phyloP scores from a whole-genome alignment of 2,329 filamentous ascomycete genomes.

The Epichloe coenophiala region DNA sequence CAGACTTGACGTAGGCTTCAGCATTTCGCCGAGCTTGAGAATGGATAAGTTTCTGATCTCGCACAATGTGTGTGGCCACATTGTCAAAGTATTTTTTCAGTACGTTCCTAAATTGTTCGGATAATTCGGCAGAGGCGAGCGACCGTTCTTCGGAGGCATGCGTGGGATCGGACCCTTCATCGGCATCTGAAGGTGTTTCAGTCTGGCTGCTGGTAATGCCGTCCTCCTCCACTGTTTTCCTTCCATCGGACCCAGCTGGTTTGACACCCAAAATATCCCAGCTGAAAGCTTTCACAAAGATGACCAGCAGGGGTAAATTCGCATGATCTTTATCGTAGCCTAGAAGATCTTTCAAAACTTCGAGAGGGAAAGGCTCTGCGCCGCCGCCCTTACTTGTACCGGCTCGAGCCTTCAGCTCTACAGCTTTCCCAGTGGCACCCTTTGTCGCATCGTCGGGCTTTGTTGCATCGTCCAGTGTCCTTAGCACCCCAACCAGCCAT shows the following conservation, averaged over 20 bases:
- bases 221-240: constrained; percentile 74
- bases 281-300: constrained; percentile 91
- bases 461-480: constrained; percentile 59
- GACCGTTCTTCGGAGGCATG: constrained; percentile 48
- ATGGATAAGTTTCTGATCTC: constrained; percentile 83
- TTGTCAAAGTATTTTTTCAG: constrained; percentile 87
- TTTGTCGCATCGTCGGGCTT: constrained; percentile 50
- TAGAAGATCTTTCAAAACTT: constrained; percentile 93
- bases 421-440: constrained; percentile 48
- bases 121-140: constrained; percentile 61
- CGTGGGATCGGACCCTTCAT: constrained; percentile 31
- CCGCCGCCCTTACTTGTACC: constrained; percentile 44
- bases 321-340: constrained; percentile 86
- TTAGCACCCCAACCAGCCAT: constrained; percentile 82
- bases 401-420: constrained; percentile 42
- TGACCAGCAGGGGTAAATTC: constrained; percentile 80
- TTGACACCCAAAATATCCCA: constrained; percentile 90
- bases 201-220: constrained; percentile 42
- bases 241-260: constrained; percentile 56
- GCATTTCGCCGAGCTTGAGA: constrained; percentile 87
- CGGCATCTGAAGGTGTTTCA: constrained; percentile 29
- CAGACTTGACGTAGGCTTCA: constrained; percentile 95
- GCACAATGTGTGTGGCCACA: constrained; percentile 73
- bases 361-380: constrained; percentile 85
- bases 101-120: constrained; percentile 75